A percentile compares a stretch with the other conserved stretches of the same genome.
phyloP scores from a whole-genome alignment of 2,329 filamentous ascomycete species.

The Trichophyton benhamiae region DNA sequence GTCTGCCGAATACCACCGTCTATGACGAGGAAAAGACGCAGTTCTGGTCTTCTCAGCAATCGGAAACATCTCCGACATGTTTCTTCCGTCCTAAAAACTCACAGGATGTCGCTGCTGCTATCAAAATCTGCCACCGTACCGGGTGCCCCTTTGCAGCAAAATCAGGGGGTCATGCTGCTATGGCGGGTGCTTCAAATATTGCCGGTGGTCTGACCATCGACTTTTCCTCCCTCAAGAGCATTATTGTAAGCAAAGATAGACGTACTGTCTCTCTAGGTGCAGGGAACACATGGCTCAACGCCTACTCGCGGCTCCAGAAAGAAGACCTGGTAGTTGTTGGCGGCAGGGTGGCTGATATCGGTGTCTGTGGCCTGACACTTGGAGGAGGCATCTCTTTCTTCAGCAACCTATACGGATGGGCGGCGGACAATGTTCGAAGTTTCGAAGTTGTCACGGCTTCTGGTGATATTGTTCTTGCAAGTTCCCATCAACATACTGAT shows the following conservation, averaged over 20 bases:
- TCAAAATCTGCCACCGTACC: constrained; percentile 22
- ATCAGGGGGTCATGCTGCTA: constrained; percentile 39
- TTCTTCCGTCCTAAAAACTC: constrained; percentile 22
- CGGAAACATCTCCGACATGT: constrained; percentile 22
- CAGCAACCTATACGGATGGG: constrained; percentile 23
- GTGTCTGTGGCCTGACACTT: constrained; percentile 19
- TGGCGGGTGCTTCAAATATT: constrained; percentile 36
- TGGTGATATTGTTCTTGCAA: constrained; percentile 28
- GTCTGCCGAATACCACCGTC: not conserved
- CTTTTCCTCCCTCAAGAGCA: constrained; percentile 21
- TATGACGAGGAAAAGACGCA: not conserved
- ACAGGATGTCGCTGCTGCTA: constrained; percentile 20
- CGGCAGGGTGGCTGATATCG: constrained; percentile 21
- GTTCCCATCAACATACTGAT: constrained; percentile 27
- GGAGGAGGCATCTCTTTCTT: constrained; percentile 26
- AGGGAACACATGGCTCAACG: constrained; percentile 25
- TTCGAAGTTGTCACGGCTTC: constrained; percentile 32
- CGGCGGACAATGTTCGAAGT: constrained; percentile 25
- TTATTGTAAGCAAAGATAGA: constrained; percentile 9
- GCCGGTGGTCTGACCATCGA: constrained; percentile 29
- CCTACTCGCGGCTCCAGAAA: constrained; percentile 24
- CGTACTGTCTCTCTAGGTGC: constrained; percentile 17
- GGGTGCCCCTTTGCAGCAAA: constrained; percentile 42
- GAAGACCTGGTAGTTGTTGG: constrained; percentile 24
- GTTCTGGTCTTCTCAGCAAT: constrained; percentile 28